Base-by-base conservation (phyloP, 768 basidiomycete genomes). In the Suillus subalutaceus region DNA sequence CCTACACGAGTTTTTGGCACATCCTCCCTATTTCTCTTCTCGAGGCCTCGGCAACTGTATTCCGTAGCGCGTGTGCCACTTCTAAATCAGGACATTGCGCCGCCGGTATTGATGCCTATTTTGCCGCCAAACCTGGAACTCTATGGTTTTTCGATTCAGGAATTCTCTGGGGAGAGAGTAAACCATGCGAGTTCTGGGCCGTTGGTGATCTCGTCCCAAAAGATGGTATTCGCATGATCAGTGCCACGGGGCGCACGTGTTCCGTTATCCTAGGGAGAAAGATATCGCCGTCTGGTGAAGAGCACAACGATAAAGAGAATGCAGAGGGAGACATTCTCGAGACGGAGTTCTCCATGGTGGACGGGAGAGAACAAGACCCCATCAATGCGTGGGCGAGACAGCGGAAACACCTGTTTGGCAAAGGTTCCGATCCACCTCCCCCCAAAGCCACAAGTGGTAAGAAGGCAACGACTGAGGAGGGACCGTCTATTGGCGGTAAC, bases 101-200 rank as follows among this genome's bases (percentile, higher is more conserved):
- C 4, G 86, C 90, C 2, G 90, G 90, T 0, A 77, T 91, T 32
- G 86, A 90, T 64, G 90, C 90, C 6, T 88, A 90, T 74, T 84
- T 88, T 38, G 84, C 84, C n/a, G 90, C 91, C 1, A 92, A 91
- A 72, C 74, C 82, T 2, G 90, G 90, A 1, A 88, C 82, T 56
- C 78, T 93, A 48, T 91, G 91, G 88, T 93, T 93, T 80, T 80
- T 89, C 56, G 77, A 82, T 48, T 79, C 80, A 30, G 92, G 91
- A 7, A 82, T 93, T 18, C 81, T 93, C 9, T 90, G 89, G 85
- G 90, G 89, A 30, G 88, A 92, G 72, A 86, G 84, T 72, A 90
- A 90, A 68, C 90, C 90, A 3, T 91, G 89, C 71, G 89, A 91
- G 69, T 93, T 91, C 71, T 93, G 91, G 88, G 77, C 87, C 4